phyloP scores from a whole-genome alignment of 1,284 basidiomycete genomes.

The Leccinum fallax region DNA sequence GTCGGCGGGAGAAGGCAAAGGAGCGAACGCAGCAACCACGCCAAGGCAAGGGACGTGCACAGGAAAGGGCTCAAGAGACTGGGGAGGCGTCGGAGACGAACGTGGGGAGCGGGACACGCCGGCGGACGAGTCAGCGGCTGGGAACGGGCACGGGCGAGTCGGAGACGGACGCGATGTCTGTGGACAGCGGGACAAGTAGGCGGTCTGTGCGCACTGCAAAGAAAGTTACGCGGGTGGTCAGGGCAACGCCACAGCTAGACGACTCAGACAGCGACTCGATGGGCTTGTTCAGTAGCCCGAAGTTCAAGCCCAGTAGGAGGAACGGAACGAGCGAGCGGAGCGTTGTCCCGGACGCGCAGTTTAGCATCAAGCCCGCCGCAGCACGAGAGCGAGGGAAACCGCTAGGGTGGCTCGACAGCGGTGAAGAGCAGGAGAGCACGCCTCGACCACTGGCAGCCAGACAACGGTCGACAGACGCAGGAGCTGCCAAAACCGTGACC shows the following conservation, averaged over 20 bases:
- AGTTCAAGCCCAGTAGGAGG: not conserved
- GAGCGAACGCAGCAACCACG: constrained; percentile 22
- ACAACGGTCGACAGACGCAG: not conserved
- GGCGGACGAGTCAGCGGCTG: not conserved
- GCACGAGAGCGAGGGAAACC: constrained; percentile 5
- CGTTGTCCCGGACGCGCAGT: not conserved
- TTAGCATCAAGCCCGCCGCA: not conserved
- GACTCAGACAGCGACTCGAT: constrained; percentile 12
- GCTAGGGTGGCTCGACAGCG: constrained; percentile 3
- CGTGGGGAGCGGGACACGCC: constrained; percentile 4
- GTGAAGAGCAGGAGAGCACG: constrained; percentile 23
- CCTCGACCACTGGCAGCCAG: constrained; percentile 25
- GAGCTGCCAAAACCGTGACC: not conserved
- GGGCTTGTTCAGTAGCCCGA: constrained; percentile 3
- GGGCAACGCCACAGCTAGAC: not conserved
- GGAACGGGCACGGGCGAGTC: constrained; percentile 4
- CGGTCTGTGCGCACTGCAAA: constrained; percentile 8
- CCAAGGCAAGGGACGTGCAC: constrained; percentile 11
- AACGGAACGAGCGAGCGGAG: constrained; percentile 3
- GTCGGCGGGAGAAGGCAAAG: constrained; percentile 28
- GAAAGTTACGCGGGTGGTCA: not conserved
- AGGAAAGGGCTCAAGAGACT: not conserved
- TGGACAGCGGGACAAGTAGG: constrained; percentile 24
- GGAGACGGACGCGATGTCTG: constrained; percentile 33
- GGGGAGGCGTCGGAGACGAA: constrained; percentile 11